Evolutionary conservation across 495 filamentous ascomycete species (phyloP).

Genomic region (Arthonia radiata): DNA sequence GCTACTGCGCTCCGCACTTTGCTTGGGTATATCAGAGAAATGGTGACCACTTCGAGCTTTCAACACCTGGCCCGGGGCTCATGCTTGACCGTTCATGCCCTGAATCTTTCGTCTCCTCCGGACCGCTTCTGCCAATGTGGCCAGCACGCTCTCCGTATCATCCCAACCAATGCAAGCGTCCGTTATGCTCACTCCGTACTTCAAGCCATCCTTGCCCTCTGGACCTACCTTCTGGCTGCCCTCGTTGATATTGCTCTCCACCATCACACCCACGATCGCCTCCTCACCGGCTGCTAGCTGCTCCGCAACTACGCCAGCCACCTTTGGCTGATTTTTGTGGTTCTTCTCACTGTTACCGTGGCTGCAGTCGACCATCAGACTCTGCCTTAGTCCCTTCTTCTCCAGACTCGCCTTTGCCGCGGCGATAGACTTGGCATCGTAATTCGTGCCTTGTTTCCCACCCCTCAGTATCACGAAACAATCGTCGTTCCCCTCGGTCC

Average conservation of each 20-base stretch:
- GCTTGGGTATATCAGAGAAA: too few relatives aligned
- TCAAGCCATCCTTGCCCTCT: constrained; percentile 69
- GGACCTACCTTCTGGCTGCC: constrained; percentile 79
- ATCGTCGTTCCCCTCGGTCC: constrained; percentile 88
- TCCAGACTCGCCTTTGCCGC: constrained; percentile 45
- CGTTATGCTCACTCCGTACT: constrained; percentile 92
- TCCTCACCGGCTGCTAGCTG: constrained; percentile 68
- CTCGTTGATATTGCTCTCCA: constrained; percentile 91
- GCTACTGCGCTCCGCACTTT: too few relatives aligned
- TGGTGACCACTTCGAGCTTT: too few relatives aligned
- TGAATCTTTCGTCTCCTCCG: constrained; percentile 29
- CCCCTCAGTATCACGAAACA: constrained; percentile 95
- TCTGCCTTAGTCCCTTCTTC: constrained; percentile 37
- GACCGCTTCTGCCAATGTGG: constrained; percentile 59
- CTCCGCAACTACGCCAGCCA: constrained; percentile 55
- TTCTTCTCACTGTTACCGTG: constrained; percentile 93
- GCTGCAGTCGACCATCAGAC: constrained; percentile 95
- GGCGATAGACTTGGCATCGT: constrained; percentile 59
- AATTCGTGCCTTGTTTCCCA: constrained; percentile 85
- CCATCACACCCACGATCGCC: constrained; percentile 94
- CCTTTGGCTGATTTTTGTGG: constrained; percentile 93
- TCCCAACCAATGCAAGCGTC: constrained; percentile 95
- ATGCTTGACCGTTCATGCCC: neutral
- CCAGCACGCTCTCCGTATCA: constrained; percentile 65
- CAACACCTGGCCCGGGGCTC: too few relatives aligned